These are phyloP conservation scores for Inonotus obliquus DNA, from an alignment of 1,284 basidiomycete species.

Conservation along the genomic window DNA sequence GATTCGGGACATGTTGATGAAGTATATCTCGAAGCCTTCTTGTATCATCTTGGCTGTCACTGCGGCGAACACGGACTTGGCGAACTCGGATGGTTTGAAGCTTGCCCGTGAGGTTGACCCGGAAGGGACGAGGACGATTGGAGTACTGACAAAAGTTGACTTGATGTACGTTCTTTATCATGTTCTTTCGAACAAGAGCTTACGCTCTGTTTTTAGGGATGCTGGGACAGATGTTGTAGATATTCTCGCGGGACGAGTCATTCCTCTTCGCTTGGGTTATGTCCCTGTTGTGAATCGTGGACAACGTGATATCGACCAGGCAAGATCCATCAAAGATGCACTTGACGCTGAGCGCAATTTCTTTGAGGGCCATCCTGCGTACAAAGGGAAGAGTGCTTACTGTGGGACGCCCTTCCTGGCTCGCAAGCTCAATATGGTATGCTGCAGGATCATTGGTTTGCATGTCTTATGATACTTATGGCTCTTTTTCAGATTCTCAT, in stretches of 20 bases:
- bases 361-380: slow-evolving; percentile 92
- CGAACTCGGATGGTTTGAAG: slow-evolving; percentile 97
- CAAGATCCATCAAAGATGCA: slow-evolving; percentile 80
- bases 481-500: slow-evolving; percentile 73
- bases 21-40: slow-evolving; percentile 90
- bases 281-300: slow-evolving; percentile 98
- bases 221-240: slow-evolving; percentile 96
- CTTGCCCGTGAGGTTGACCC: slow-evolving; percentile 95
- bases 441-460: slow-evolving; percentile 24
- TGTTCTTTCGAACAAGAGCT: slow-evolving; percentile 11
- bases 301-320: slow-evolving; percentile 91
- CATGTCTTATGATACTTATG: not conserved
- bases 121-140: slow-evolving; percentile 92
- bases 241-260: slow-evolving; percentile 94
- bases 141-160: slow-evolving; percentile 97
- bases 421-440: slow-evolving; percentile 90
- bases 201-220: slow-evolving; percentile 59
- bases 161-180: slow-evolving; percentile 66
- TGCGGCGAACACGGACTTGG: slow-evolving; percentile 93
- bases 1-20: slow-evolving; percentile 94
- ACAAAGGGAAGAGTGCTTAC: slow-evolving; percentile 91
- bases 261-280: slow-evolving; percentile 92
- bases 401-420: slow-evolving; percentile 98
- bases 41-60: slow-evolving; percentile 95
- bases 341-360: slow-evolving; percentile 88